These are phyloP conservation scores for Puccinellia tenuiflora DNA, from an alignment of 176 grass and related monocot genomes.

Conservation along the genomic window DNA sequence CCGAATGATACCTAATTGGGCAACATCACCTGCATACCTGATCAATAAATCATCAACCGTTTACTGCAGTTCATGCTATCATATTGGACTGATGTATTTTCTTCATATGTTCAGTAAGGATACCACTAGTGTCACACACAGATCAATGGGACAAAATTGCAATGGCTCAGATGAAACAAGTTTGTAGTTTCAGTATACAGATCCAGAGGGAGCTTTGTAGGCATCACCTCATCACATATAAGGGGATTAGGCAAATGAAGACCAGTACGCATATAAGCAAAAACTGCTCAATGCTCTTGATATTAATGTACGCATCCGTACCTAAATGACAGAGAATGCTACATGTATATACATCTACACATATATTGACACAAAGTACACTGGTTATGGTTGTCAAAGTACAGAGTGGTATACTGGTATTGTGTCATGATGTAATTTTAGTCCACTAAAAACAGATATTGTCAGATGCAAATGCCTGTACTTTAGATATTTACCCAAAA, in stretches of 20 bases:
- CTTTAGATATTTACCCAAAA: too few relatives aligned
- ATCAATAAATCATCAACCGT: conserved; percentile 20
- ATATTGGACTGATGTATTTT: not conserved
- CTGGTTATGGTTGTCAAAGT: too few relatives aligned
- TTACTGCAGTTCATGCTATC: not conserved
- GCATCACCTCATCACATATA: not conserved
- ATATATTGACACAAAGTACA: too few relatives aligned
- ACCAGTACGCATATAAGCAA: not conserved
- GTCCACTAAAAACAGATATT: too few relatives aligned
- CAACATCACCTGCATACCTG: conserved; percentile 91
- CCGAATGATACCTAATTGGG: conserved; percentile 87
- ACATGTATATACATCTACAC: too few relatives aligned
- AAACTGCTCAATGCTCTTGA: not conserved
- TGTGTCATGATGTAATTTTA: too few relatives aligned
- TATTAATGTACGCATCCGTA: too few relatives aligned
- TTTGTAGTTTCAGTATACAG: conserved; percentile 2
- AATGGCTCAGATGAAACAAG: conserved; percentile 3
- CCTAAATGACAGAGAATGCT: too few relatives aligned
- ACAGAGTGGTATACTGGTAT: too few relatives aligned
- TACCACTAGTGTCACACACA: conserved; percentile 10
- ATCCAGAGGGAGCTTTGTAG: not conserved
- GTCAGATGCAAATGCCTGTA: too few relatives aligned
- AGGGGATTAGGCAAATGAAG: not conserved
- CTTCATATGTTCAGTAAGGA: not conserved
- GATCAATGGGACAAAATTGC: not conserved